Evolutionary conservation across 768 basidiomycete species (phyloP), one percentile per base, ranked within the genome.

Genomic region (Tricholoma furcatifolium): DNA sequence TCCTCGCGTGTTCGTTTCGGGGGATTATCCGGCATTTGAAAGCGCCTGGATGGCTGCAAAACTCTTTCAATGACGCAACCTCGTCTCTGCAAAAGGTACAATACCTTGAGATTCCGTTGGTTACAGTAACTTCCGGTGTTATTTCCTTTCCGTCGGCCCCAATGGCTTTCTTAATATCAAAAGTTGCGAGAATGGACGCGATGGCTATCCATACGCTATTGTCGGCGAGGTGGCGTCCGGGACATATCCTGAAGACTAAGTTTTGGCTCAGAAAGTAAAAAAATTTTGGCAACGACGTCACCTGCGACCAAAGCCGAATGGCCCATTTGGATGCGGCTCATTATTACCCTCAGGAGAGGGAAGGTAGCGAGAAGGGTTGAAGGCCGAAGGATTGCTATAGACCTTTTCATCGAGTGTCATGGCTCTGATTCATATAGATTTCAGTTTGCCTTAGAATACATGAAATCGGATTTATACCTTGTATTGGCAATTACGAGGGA

Each of bases 191-290:
- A 7, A 65, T 53, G 2, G 55, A 54, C 3, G 60, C 59, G 1
- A 62, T 45, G 4, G 55, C 51, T 20, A 58, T 52, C 62, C 70
- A 72, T 23, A 77, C 14, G 14, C 71, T 74, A 1, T 70, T 66
- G 17, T 77, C 73, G 4, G 73, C 78, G 35, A 82, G 59, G 42
- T 73, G 50, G 21, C 69, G 62, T 6, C 78, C 80, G n/a, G 76
- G 72, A 48, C 77, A 78, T 5, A 74, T 57, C 20, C 66, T 68
- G 24, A 10, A 30, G 34, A 18, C 38, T 39, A 23, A 23, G n/a
- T 15, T n/a, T 42, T 30, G 39, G 42, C 24, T 5, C 10, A 34
- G 27, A 18, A 11, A n/a, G n/a, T 6, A 21, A 6, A 6, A 30
- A 27, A 4, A 18, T 34, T 35, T 11, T 1, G 17, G 8, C 15